These are phyloP conservation scores for Apophysomyces sp. DNA, from an alignment of 371 early-diverging fungal genomes.

Conservation along the genomic window DNA sequence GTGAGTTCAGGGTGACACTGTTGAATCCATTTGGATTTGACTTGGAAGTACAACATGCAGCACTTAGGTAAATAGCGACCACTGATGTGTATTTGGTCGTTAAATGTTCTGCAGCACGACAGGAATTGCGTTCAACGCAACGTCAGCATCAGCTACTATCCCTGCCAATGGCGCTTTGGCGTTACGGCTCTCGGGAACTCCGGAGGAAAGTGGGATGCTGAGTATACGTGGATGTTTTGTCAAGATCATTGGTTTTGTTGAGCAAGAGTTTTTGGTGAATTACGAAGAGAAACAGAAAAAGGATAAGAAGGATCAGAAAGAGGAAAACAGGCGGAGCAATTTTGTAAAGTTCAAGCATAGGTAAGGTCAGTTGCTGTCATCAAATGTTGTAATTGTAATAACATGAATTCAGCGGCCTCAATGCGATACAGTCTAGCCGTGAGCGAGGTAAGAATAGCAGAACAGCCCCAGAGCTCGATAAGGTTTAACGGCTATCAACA, in stretches of 20 bases:
- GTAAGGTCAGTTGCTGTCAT: conserved; percentile 10
- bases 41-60: conserved; percentile 68
- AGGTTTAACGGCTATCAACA: background rate
- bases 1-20: conserved; percentile 68
- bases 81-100: background rate
- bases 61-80: conserved; percentile 45
- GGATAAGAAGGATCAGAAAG: conserved; percentile 36
- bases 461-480: no score
- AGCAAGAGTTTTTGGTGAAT: conserved; percentile 68
- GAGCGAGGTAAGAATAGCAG: conserved; percentile 14
- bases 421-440: conserved; percentile 23
- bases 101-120: conserved; percentile 44
- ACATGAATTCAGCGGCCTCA: conserved; percentile 26
- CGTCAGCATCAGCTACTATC: conserved; percentile 58
- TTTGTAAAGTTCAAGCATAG: conserved; percentile 34
- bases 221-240: conserved; percentile 67
- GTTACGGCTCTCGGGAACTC: conserved; percentile 64
- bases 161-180: conserved; percentile 63
- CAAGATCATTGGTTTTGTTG: conserved; percentile 69
- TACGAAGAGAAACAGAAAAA: conserved; percentile 28
- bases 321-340: conserved; percentile 43
- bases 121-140: conserved; percentile 61
- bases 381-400: background rate
- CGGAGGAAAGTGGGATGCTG: conserved; percentile 60
- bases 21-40: conserved; percentile 83